These are phyloP conservation scores for Trichoderma semiorbis DNA, from an alignment of 2,329 filamentous ascomycete species.

Conservation along the genomic window DNA sequence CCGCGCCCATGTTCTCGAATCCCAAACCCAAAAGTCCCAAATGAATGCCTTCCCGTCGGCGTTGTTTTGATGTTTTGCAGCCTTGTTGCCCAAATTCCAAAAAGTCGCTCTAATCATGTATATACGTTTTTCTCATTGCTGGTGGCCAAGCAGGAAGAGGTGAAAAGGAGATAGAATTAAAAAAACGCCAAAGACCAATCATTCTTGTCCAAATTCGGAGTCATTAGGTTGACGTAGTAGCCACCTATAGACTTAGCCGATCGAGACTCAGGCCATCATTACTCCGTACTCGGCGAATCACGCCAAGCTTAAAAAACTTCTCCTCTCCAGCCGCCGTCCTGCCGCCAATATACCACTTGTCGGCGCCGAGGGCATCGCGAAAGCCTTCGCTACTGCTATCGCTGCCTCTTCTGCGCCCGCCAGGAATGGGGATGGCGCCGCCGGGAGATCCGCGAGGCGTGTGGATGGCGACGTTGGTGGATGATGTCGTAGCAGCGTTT, in stretches of 20 bases:
- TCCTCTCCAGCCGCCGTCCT: slow-evolving; percentile 74
- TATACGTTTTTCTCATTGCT: slow-evolving; percentile 13
- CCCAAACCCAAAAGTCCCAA: background rate
- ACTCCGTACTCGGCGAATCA: slow-evolving; percentile 69
- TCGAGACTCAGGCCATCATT: slow-evolving; percentile 73
- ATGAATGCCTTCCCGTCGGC: slow-evolving; percentile 4
- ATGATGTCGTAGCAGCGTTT: slow-evolving; percentile 23
- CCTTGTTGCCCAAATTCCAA: slow-evolving; percentile 8
- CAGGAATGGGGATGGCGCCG: slow-evolving; percentile 40
- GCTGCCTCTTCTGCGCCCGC: slow-evolving; percentile 58
- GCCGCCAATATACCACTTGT: slow-evolving; percentile 81
- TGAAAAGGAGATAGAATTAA: background rate
- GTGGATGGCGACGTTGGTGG: slow-evolving; percentile 30
- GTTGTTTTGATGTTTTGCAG: background rate
- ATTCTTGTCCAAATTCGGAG: background rate
- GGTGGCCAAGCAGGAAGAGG: background rate
- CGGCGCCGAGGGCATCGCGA: slow-evolving; percentile 65
- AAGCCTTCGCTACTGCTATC: slow-evolving; percentile 76
- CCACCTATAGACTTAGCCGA: slow-evolving; percentile 64
- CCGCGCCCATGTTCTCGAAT: slow-evolving; percentile 5
- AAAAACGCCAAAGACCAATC: background rate
- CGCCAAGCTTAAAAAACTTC: slow-evolving; percentile 75
- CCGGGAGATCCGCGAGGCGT: slow-evolving; percentile 26
- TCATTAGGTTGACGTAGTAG: background rate
- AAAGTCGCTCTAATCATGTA: slow-evolving; percentile 11